A percentile compares a stretch with the other conserved stretches of the same genome.
These are phyloP conservation scores for Cladosporium velox DNA, from an alignment of 2,329 filamentous ascomycete species.

Conservation along the genomic window DNA sequence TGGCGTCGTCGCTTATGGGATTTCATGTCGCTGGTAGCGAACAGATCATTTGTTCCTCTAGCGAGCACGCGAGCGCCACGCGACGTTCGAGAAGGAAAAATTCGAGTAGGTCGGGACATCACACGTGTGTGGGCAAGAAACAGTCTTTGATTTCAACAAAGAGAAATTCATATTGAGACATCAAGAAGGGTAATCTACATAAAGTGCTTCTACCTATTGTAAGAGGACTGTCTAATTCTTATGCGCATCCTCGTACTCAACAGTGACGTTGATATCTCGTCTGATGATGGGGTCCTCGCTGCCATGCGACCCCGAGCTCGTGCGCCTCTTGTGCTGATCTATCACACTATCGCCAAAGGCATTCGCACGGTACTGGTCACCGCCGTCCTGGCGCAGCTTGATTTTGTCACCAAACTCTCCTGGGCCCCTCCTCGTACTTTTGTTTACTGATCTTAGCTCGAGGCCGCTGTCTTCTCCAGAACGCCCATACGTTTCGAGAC, in stretches of 20 bases:
- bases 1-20: neutral
- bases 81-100: neutral
- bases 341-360: conserved; percentile 24
- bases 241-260: conserved; percentile 25
- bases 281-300: conserved; percentile 32
- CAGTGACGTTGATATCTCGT: conserved; percentile 27
- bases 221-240: neutral
- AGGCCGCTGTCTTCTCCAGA: conserved; percentile 22
- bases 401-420: conserved; percentile 8
- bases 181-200: conserved; percentile 9
- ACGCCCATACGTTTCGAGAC: conserved; percentile 24
- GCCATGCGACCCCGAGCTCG: conserved; percentile 24
- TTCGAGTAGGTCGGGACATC: neutral
- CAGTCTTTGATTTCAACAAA: neutral
- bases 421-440: neutral
- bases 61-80: neutral
- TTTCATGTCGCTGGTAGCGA: neutral
- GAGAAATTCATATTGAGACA: neutral
- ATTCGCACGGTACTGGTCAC: conserved; percentile 25
- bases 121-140: neutral
- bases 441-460: conserved; percentile 3
- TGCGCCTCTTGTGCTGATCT: conserved; percentile 23
- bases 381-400: conserved; percentile 24
- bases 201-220: neutral
- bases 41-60: neutral